Evolutionary conservation across 1,284 basidiomycete genomes (phyloP).

Genomic region (Ustilago vetiveriae): DNA sequence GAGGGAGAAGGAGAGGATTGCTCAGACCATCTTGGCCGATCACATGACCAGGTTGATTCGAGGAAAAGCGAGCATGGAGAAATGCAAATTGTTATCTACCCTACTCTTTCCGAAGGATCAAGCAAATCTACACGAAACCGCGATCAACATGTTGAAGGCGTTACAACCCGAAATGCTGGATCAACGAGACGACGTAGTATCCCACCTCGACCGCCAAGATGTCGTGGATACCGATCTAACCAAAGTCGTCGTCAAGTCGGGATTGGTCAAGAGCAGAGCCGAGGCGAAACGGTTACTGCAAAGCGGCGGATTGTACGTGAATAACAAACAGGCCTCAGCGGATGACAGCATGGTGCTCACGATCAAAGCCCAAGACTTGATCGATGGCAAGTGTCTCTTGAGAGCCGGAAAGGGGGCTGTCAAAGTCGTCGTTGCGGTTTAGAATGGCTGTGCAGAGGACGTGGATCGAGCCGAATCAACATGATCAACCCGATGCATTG

Average conservation of each 20-base stretch:
- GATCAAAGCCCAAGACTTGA: slow-evolving; percentile 8
- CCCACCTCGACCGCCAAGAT: background rate
- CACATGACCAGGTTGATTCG: slow-evolving; percentile 82
- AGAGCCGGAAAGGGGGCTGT: slow-evolving; percentile 23
- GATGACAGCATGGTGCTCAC: background rate
- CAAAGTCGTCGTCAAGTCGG: background rate
- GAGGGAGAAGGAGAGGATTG: slow-evolving; percentile 73
- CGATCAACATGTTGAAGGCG: too few species aligned
- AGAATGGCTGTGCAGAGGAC: background rate
- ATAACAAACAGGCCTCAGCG: slow-evolving; percentile 9
- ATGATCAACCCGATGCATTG: too few species aligned
- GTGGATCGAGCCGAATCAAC: too few species aligned
- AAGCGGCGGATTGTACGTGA: slow-evolving; percentile 33
- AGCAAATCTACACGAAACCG: too few species aligned
- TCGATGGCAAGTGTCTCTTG: slow-evolving; percentile 2
- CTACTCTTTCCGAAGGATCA: too few species aligned
- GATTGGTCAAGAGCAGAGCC: slow-evolving; percentile 21
- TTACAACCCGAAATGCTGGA: too few species aligned
- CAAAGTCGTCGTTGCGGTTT: slow-evolving; percentile 2
- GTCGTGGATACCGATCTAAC: slow-evolving; percentile 14
- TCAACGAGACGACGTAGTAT: background rate
- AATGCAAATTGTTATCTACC: slow-evolving; percentile 71
- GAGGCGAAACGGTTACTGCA: slow-evolving; percentile 30
- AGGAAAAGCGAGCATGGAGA: slow-evolving; percentile 69
- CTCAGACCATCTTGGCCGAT: slow-evolving; percentile 82